Percentiles rank a stretch among this genome's conserved stretches.
These are phyloP conservation scores for Umbelopsis sp. DNA, from an alignment of 192 early-diverging fungal species.

Conservation along the genomic window DNA sequence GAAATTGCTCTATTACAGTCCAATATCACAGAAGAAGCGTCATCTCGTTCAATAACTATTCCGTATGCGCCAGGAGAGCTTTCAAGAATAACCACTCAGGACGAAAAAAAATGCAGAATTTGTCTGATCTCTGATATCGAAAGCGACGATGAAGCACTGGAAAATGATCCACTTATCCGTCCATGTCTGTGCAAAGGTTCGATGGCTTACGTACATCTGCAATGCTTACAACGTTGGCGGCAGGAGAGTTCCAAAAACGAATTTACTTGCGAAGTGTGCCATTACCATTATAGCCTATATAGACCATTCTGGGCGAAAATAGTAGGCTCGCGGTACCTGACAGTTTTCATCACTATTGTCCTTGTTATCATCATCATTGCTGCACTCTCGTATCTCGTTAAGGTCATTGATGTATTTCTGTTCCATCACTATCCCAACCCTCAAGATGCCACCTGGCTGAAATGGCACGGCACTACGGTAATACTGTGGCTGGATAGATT, in stretches of 20 bases:
- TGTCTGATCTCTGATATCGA: not conserved
- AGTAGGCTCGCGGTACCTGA: not conserved
- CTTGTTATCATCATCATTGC: not conserved
- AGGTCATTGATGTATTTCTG: not conserved
- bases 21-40: too few species aligned
- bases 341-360: not conserved
- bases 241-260: not conserved
- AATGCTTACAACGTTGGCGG: slow-evolving; percentile 11
- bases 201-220: slow-evolving; percentile 9
- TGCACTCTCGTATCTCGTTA: not conserved
- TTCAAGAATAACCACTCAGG: not conserved
- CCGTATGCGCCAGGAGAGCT: too few species aligned
- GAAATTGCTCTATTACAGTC: too few species aligned
- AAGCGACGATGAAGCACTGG: too few species aligned
- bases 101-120: not conserved
- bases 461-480: not conserved
- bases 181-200: slow-evolving; percentile 17
- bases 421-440: not conserved
- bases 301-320: not conserved
- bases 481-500: slow-evolving; percentile 5
- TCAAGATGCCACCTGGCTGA: not conserved
- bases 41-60: too few species aligned
- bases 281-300: not conserved
- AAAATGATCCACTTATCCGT: not conserved
- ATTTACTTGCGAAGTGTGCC: not conserved